Conservation (phyloP, 139 green algal genomes). For the Parachlorella kessleri region DNA sequence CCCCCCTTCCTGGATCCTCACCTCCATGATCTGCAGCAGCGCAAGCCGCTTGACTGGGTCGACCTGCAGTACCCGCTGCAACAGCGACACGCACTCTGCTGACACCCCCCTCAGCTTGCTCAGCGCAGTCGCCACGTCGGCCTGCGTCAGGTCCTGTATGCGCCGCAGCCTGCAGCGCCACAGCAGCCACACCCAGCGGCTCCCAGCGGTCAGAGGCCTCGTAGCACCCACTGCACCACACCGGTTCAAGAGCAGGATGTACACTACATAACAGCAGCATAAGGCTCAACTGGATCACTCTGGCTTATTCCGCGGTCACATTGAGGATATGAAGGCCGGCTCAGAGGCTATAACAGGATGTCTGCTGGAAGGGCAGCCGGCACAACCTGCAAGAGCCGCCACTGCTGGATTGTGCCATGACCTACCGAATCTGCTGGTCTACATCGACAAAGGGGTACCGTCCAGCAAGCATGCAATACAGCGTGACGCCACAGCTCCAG, state of each 20-base stretch:
- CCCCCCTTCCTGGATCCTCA: no score
- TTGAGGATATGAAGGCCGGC: no score
- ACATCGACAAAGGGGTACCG: conserved; percentile 42
- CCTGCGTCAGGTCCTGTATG: conserved; percentile 31
- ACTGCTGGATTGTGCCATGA: neutral
- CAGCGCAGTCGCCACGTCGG: conserved; percentile 27
- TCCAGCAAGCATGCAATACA: conserved; percentile 52
- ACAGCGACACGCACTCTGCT: conserved; percentile 48
- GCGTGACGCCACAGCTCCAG: conserved; percentile 48
- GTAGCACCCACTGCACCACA: no score
- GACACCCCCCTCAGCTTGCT: conserved; percentile 26
- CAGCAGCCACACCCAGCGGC: no score
- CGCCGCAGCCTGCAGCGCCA: conserved; percentile 20
- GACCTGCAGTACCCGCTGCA: conserved; percentile 71
- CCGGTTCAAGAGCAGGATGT: no score
- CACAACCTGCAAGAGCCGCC: no score
- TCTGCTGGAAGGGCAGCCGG: no score
- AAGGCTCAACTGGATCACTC: no score
- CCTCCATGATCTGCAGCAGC: conserved; percentile 69
- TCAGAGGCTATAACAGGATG: no score
- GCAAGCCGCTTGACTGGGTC: conserved; percentile 52
- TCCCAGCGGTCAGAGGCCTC: no score
- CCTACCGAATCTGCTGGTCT: conserved; percentile 27
- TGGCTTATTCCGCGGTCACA: no score
- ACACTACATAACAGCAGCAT: no score